These are phyloP conservation scores for Yamadazyma buinensis DNA, from an alignment of 1,139 yeast genomes.

Conservation along the genomic window DNA sequence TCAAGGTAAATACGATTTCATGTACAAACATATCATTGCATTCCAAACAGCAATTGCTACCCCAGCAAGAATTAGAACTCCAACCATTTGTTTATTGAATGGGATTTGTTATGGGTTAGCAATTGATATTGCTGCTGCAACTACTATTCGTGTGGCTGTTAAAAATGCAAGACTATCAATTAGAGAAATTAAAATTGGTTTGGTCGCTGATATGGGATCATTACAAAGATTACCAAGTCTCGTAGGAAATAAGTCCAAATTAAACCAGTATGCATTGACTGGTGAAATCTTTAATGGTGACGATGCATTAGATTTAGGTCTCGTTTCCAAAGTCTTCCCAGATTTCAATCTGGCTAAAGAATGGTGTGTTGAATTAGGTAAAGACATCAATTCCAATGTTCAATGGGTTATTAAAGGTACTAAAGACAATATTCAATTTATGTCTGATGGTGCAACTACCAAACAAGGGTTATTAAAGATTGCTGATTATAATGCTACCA, in stretches of 20 bases:
- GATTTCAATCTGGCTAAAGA: constrained; percentile 49
- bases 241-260: constrained; percentile 54
- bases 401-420: constrained; percentile 68
- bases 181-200: constrained; percentile 69
- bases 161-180: constrained; percentile 55
- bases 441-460: constrained; percentile 43
- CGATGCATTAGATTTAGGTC: constrained; percentile 57
- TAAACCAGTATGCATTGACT: constrained; percentile 61
- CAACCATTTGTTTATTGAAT: constrained; percentile 46
- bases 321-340: constrained; percentile 45
- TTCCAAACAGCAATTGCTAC: constrained; percentile 57
- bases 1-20: constrained; percentile 21
- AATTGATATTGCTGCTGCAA: constrained; percentile 59
- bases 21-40: constrained; percentile 43
- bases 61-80: constrained; percentile 45
- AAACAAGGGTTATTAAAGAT: constrained; percentile 50
- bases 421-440: constrained; percentile 53
- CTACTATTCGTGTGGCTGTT: constrained; percentile 56
- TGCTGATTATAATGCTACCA: constrained; percentile 50
- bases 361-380: constrained; percentile 49
- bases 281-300: constrained; percentile 54
- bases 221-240: constrained; percentile 63
- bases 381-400: constrained; percentile 43
- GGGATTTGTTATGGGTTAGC: constrained; percentile 61
- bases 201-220: constrained; percentile 79